These are phyloP conservation scores for Candida krabiensis DNA, from an alignment of 805 yeast genomes.

Conservation along the genomic window DNA sequence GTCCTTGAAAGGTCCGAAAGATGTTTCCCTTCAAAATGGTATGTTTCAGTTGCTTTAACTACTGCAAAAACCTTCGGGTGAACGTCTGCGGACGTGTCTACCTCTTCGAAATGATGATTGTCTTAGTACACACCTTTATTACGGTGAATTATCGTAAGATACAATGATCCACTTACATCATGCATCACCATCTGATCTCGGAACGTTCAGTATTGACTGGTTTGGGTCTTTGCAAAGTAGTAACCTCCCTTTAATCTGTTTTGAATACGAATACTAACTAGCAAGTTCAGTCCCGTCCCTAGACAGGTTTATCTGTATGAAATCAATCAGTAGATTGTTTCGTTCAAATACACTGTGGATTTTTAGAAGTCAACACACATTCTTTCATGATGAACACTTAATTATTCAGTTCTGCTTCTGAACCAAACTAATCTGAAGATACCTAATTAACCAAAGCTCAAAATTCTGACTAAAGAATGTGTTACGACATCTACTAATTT, in stretches of 20 bases:
- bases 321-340: slow-evolving; percentile 10
- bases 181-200: slow-evolving; percentile 98
- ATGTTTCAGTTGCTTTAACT: too few species aligned
- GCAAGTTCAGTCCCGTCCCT: too few species aligned
- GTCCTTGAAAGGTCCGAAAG: too few species aligned
- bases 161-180: slow-evolving; percentile 81
- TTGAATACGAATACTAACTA: too few species aligned
- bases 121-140: slow-evolving; percentile 33
- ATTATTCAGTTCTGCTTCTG: slow-evolving; percentile 97
- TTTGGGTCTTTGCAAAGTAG: neutral
- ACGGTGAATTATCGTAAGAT: slow-evolving; percentile 31
- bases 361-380: slow-evolving; percentile 1
- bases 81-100: too few species aligned
- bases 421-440: slow-evolving; percentile 72
- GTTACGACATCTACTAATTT: neutral
- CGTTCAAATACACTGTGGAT: slow-evolving; percentile 7
- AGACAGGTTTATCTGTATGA: slow-evolving; percentile 2
- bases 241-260: too few species aligned
- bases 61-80: too few species aligned
- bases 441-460: slow-evolving; percentile 66
- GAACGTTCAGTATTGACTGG: neutral
- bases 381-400: slow-evolving; percentile 60
- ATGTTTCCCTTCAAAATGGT: too few species aligned
- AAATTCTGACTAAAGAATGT: slow-evolving; percentile 11
- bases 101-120: slow-evolving; percentile 35